Evolutionary conservation across 768 basidiomycete species (phyloP).

Genomic region (Pleurotus giganteus): DNA sequence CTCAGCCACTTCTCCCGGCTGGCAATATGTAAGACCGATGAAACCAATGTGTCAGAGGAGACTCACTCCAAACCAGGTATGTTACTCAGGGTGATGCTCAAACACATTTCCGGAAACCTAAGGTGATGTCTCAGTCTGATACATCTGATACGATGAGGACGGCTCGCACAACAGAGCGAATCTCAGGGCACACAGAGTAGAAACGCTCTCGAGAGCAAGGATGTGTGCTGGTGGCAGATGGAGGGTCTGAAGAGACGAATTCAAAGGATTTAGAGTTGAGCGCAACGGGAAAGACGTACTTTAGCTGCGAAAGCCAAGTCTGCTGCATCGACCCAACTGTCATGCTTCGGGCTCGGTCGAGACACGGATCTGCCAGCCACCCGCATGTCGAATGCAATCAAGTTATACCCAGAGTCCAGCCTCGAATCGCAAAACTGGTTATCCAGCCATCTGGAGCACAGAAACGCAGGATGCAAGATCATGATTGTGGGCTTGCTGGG

Average conservation of each 20-base stretch:
- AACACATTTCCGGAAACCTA: constrained; percentile 72
- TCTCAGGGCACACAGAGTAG: constrained; percentile 57
- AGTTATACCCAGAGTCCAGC: constrained; percentile 55
- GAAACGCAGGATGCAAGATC: constrained; percentile 64
- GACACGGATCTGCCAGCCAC: constrained; percentile 55
- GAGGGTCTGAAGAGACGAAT: constrained; percentile 41
- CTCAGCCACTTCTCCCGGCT: constrained; percentile 57
- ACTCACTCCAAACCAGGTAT: constrained; percentile 67
- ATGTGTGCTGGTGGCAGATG: constrained; percentile 68
- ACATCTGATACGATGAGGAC: background rate
- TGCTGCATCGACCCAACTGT: constrained; percentile 78
- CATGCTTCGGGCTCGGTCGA: constrained; percentile 54
- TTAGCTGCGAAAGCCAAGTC: constrained; percentile 68
- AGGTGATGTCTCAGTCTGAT: background rate
- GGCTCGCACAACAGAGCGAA: constrained; percentile 61
- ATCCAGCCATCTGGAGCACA: constrained; percentile 69
- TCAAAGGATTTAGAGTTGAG: background rate
- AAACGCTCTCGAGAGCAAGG: constrained; percentile 62
- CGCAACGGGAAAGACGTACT: constrained; percentile 33
- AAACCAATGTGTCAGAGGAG: constrained; percentile 1
- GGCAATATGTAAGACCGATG: constrained; percentile 5
- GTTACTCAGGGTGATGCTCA: constrained; percentile 68
- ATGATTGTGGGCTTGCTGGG: constrained; percentile 63
- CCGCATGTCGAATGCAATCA: constrained; percentile 76
- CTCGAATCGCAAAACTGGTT: constrained; percentile 68